phyloP scores from a whole-genome alignment of 2,329 filamentous ascomycete genomes.

The Alternaria consortialis region DNA sequence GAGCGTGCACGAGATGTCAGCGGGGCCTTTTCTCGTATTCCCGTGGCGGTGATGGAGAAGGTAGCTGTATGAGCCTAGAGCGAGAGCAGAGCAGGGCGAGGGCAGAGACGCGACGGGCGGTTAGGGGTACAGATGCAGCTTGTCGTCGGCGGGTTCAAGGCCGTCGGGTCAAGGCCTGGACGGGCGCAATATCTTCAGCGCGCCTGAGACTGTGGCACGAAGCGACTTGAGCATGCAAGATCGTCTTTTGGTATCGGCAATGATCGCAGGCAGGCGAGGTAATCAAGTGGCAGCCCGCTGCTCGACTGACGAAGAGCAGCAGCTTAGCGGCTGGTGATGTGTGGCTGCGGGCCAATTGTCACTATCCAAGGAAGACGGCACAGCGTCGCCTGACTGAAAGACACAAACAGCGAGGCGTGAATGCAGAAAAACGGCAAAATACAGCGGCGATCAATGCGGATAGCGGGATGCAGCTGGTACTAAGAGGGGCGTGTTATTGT shows the following conservation, averaged over 20 bases:
- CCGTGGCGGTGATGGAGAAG: background rate
- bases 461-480: background rate
- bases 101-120: constrained; percentile 13
- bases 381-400: constrained; percentile 38
- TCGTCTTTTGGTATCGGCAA: constrained; percentile 35
- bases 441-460: constrained; percentile 20
- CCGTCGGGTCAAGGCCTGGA: constrained; percentile 13
- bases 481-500: constrained; percentile 7
- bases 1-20: constrained; percentile 12
- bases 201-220: constrained; percentile 33
- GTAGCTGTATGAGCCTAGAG: background rate
- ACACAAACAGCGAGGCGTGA: constrained; percentile 10
- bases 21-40: constrained; percentile 3
- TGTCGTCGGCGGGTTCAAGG: constrained; percentile 2
- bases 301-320: constrained; percentile 31
- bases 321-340: constrained; percentile 31
- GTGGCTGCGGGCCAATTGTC: constrained; percentile 38
- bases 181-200: constrained; percentile 10
- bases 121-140: constrained; percentile 24
- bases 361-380: constrained; percentile 31
- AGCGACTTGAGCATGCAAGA: constrained; percentile 40
- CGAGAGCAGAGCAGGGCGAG: background rate
- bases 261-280: constrained; percentile 27
- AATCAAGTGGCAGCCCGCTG: constrained; percentile 27
- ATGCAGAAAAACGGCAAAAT: constrained; percentile 11